A percentile compares a stretch with the other conserved stretches of the same genome.
These are phyloP conservation scores for Curvularia lunata DNA, from an alignment of 2,329 filamentous ascomycete genomes.

Conservation along the genomic window DNA sequence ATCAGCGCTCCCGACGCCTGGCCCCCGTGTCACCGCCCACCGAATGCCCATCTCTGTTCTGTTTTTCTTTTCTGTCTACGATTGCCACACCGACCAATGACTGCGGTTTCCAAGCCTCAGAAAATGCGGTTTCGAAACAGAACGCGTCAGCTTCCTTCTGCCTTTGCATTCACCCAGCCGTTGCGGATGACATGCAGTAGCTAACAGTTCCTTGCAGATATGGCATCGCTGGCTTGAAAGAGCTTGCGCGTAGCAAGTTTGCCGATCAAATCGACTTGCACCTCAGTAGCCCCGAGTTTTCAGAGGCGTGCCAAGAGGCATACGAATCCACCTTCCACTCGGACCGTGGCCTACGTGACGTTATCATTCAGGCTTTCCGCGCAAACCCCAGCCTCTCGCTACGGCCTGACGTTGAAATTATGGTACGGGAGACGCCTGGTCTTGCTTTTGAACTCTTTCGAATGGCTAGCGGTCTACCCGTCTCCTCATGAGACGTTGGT, in stretches of 20 bases:
- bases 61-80: slow-evolving; percentile 11
- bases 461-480: slow-evolving; percentile 55
- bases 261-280: slow-evolving; percentile 54
- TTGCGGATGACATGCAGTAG: slow-evolving; percentile 10
- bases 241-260: slow-evolving; percentile 55
- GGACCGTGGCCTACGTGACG: slow-evolving; percentile 56
- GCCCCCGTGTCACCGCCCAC: slow-evolving; percentile 17
- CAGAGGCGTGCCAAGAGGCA: slow-evolving; percentile 57
- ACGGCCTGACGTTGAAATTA: slow-evolving; percentile 54
- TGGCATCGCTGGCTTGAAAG: slow-evolving; percentile 56
- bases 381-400: slow-evolving; percentile 54
- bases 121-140: slow-evolving; percentile 19
- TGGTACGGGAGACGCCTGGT: slow-evolving; percentile 54
- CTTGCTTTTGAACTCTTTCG: slow-evolving; percentile 58
- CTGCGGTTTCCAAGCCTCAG: slow-evolving; percentile 10
- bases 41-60: slow-evolving; percentile 9
- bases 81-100: slow-evolving; percentile 28
- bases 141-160: slow-evolving; percentile 30
- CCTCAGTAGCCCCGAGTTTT: slow-evolving; percentile 53
- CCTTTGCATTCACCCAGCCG: slow-evolving; percentile 16
- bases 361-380: slow-evolving; percentile 57
- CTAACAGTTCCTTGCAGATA: slow-evolving; percentile 48
- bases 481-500: slow-evolving; percentile 37
- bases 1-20: slow-evolving; percentile 25
- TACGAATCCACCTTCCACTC: slow-evolving; percentile 58